Conservation (phyloP, 164 flowering plant genomes). For the Magnolia kwangsiensis region DNA sequence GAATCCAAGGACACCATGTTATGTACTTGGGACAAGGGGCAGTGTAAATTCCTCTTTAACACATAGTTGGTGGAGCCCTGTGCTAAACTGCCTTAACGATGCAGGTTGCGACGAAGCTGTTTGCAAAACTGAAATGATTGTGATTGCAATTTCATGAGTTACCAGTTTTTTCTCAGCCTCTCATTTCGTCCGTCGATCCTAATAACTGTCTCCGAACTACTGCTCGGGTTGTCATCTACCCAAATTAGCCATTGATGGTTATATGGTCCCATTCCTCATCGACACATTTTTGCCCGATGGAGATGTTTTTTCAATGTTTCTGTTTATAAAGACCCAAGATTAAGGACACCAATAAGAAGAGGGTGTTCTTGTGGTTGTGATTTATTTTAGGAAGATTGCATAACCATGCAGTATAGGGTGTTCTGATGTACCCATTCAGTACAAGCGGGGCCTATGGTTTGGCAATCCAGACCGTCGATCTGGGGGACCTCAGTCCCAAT, state of each 20-base stretch:
- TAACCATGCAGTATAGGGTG: neutral
- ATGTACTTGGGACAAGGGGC: too few relatives aligned
- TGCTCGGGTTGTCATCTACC: neutral
- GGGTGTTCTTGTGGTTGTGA: neutral
- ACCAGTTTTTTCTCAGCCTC: neutral
- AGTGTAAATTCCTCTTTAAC: too few relatives aligned
- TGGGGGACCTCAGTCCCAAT: too few relatives aligned
- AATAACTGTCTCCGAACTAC: neutral
- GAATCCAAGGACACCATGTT: too few relatives aligned
- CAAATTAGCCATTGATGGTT: neutral
- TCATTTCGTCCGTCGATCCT: neutral
- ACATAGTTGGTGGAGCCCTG: neutral
- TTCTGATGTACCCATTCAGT: neutral
- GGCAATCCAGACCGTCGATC: too few relatives aligned
- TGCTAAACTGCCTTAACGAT: neutral
- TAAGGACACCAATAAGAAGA: neutral
- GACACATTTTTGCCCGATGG: neutral
- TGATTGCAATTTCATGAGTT: neutral
- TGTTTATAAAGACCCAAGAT: neutral
- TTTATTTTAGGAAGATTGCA: neutral
- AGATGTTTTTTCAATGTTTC: neutral
- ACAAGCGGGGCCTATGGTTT: too few relatives aligned
- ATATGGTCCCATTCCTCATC: neutral
- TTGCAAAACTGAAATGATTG: conserved; percentile 44
- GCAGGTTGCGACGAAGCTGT: conserved; percentile 66